Evolutionary conservation across 2,329 filamentous ascomycete species (phyloP), one percentile per base, ranked within the genome.

Genomic region (Neocucurbitaria cava): DNA sequence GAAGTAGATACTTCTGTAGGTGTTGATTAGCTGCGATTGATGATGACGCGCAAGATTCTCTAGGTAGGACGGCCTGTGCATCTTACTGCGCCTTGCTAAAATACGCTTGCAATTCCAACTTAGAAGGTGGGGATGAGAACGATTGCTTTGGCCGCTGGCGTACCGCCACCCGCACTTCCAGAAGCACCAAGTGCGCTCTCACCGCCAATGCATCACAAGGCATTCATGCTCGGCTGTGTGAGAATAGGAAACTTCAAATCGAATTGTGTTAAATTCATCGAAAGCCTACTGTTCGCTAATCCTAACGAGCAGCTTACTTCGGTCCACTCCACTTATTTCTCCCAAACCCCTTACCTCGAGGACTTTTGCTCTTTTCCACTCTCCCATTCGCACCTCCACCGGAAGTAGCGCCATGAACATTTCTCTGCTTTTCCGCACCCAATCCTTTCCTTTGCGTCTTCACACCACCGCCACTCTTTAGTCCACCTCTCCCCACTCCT

Each of bases 351-450:
- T 57, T 48, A 24, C 66, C 56, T 35, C 49, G 40, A 26, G 64
- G 48, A 53, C 64, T 60, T 47, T 60, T 50, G 36, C 56, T 47
- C 50, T 68, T 64, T 38, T 66, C 59, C 2, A 66, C 58, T 8
- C 56, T 47, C 6, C 56, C 52, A n/a, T 46, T 51, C 39, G 52
- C 53, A 20, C 61, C 56, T 6, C 56, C 58, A 6, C 52, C 39
- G 36, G 38, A 9, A 40, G 13, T 13, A 18, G 36, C 30, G 13
- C 46, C 50, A 44, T 59, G 62, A 6, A 65, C 65, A 49, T 72
- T 69, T 45, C 69, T 70, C 47, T 66, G 65, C 56, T 75, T 76
- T 46, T 74, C 65, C 13, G 65, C 67, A 5, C 77, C 75, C n/a
- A 78, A 50, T 0, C 75, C 74, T 45, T 68, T 72, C 44, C 76